Base-by-base conservation (phyloP, 1,284 basidiomycete species). In the Chiua sp. region DNA sequence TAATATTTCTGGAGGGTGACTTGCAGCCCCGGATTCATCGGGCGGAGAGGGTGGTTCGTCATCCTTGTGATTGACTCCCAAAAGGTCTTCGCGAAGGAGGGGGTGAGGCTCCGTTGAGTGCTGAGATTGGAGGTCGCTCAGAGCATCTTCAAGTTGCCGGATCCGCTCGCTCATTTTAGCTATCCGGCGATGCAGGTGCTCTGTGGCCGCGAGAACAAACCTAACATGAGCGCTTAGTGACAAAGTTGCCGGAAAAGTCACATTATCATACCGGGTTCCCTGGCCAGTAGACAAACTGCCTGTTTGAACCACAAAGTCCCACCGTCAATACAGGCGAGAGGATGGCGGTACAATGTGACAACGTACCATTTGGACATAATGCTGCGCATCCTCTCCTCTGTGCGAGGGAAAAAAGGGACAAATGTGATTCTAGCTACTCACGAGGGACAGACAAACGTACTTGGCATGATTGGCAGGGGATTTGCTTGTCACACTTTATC, bases 401-500 rank as follows among this genome's bases (percentile, higher is more conserved):
- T 44, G 59, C 32, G 61, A 53, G 49, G 61, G 50, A 26, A 46
- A 50, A 23, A 33, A 32, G 33, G 3, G n/a, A 30, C 1, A 13
- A 20, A 2, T 61, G 11, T 20, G 26, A 51, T 53, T 47, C 51
- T 56, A 53, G 30, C 22, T 46, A 57, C 47, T 28, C 46, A 42
- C 42, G 42, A 44, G 32, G 28, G 15, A 55, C 23, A 49, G 13
- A 13, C 8, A 59, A 22, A 68, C 75, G 42, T 69, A 85, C 86
- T 77, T 86, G 85, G 70, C 87, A 89, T 11, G 86, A 87, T 67
- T 86, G 85, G 68, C 87, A 88, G 11, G 88, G 87, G 60, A 91
- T 87, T 63, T 87, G 82, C 79, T 90, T 91, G 81, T 91, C 88
- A 75, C 89, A 91, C 69, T 86, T 88, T 66, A 88, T 85, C 75